Percentiles rank a stretch among this genome's conserved stretches.
phyloP scores from a whole-genome alignment of 805 yeast genomes.

The Hanseniaspora pseudoguilliermondii region DNA sequence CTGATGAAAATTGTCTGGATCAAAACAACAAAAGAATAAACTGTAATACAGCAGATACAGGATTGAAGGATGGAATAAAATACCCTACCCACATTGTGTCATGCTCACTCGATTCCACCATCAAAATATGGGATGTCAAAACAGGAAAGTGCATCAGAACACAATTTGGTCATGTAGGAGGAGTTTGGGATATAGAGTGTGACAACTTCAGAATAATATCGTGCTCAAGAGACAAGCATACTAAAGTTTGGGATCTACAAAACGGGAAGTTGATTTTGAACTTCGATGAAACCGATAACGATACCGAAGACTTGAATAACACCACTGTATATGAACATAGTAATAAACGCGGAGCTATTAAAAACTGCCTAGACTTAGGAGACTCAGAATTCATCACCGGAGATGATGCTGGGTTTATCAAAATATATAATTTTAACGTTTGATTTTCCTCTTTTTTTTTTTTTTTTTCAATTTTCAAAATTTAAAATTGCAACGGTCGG shows the following conservation, averaged over 20 bases:
- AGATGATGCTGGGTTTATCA: slow-evolving; percentile 76
- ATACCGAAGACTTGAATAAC: slow-evolving; percentile 22
- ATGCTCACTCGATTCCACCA: slow-evolving; percentile 83
- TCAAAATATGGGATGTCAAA: slow-evolving; percentile 79
- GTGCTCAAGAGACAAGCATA: slow-evolving; percentile 85
- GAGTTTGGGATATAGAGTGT: slow-evolving; percentile 94
- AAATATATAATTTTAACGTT: slow-evolving; percentile 65
- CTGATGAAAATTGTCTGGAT: slow-evolving; percentile 25
- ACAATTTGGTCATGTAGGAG: slow-evolving; percentile 95
- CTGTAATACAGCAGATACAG: slow-evolving; percentile 16
- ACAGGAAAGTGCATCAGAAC: slow-evolving; percentile 85
- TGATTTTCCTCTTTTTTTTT: neutral
- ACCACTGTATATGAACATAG: neutral
- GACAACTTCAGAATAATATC: slow-evolving; percentile 89
- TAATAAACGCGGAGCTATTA: slow-evolving; percentile 22
- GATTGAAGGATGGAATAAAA: slow-evolving; percentile 22
- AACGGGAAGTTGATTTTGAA: slow-evolving; percentile 91
- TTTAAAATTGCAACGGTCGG: no score
- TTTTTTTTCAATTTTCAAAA: no score
- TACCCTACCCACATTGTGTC: slow-evolving; percentile 77
- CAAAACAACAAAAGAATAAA: slow-evolving; percentile 15
- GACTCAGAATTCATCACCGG: slow-evolving; percentile 87
- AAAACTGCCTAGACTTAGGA: slow-evolving; percentile 61
- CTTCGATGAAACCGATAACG: slow-evolving; percentile 56
- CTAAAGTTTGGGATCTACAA: slow-evolving; percentile 94